Conservation (phyloP, 805 yeast genomes). For the Candida krabiensis region DNA sequence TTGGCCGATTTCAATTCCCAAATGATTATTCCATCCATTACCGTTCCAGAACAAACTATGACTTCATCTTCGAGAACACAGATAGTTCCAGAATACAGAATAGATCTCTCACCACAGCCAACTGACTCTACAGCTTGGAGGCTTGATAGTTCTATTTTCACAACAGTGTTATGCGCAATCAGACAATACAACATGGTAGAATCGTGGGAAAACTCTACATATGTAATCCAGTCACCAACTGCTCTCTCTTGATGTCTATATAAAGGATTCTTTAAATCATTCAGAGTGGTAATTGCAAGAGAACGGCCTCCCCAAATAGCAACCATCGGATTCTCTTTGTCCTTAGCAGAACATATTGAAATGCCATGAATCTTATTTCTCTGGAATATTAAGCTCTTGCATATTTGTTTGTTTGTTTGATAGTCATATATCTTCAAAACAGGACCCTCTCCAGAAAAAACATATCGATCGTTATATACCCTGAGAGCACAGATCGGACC, state of each 20-base stretch:
- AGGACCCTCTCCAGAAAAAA: constrained; percentile 75
- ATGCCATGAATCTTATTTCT: constrained; percentile 86
- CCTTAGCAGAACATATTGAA: constrained; percentile 31
- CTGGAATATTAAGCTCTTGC: constrained; percentile 50
- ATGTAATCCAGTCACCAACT: constrained; percentile 78
- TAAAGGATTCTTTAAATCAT: constrained; percentile 25
- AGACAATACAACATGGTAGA: constrained; percentile 48
- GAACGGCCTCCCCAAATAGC: constrained; percentile 73
- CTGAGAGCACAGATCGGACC: constrained; percentile 75
- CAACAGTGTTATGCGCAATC: constrained; percentile 77
- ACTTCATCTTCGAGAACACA: constrained; percentile 44
- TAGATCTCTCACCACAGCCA: constrained; percentile 69
- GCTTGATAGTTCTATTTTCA: constrained; percentile 34
- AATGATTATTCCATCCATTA: constrained; percentile 78
- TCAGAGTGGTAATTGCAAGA: constrained; percentile 42
- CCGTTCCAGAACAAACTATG: constrained; percentile 85
- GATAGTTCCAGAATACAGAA: constrained; percentile 84
- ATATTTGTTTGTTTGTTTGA: constrained; percentile 32
- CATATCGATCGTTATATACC: constrained; percentile 33
- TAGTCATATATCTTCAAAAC: constrained; percentile 54
- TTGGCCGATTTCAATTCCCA: constrained; percentile 58
- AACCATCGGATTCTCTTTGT: constrained; percentile 30
- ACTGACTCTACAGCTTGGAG: constrained; percentile 30
- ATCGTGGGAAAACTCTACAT: constrained; percentile 49
- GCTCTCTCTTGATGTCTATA: constrained; percentile 42